Conservation (phyloP, 495 filamentous ascomycete genomes). For the Thozetella sp. region DNA sequence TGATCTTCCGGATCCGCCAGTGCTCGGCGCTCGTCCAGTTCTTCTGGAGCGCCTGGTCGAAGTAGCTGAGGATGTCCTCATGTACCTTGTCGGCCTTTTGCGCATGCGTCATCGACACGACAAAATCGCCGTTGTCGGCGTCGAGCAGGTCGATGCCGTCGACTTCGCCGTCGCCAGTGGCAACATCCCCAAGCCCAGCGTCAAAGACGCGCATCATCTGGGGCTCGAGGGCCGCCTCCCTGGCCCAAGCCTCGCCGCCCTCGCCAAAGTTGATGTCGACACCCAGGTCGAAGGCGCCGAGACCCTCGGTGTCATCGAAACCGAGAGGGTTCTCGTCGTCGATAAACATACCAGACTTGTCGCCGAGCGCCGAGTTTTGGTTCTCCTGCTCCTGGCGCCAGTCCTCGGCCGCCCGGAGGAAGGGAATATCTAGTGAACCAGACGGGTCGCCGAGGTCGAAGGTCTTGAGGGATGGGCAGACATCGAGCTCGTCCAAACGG, state of each 20-base stretch:
- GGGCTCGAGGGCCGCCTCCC: conserved; percentile 65
- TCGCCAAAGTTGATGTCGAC: conserved; percentile 71
- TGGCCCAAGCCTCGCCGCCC: conserved; percentile 74
- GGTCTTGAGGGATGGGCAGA: conserved; percentile 92
- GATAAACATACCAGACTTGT: conserved; percentile 80
- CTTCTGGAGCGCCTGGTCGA: conserved; percentile 91
- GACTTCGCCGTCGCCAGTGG: conserved; percentile 57
- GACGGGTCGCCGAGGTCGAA: conserved; percentile 86
- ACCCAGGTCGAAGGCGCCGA: conserved; percentile 77
- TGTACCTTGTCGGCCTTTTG: conserved; percentile 64
- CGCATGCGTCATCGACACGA: conserved; percentile 69
- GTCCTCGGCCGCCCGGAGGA: conserved; percentile 87
- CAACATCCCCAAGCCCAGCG: conserved; percentile 52
- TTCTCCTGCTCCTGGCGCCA: conserved; percentile 70
- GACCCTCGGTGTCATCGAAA: conserved; percentile 81
- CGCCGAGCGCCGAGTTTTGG: conserved; percentile 54
- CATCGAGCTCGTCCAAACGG: conserved; percentile 79
- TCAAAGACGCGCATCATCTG: conserved; percentile 63
- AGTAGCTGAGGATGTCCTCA: conserved; percentile 95
- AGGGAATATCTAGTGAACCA: conserved; percentile 86
- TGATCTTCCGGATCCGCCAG: conserved; percentile 94
- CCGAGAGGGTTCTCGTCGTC: conserved; percentile 77
- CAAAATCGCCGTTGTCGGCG: conserved; percentile 62
- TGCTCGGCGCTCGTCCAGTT: conserved; percentile 99
- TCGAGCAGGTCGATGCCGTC: conserved; percentile 65